A percentile compares a stretch with the other conserved stretches of the same genome.
Conservation (phyloP, 2,329 filamentous ascomycete genomes). For the Cytospora piceae region DNA sequence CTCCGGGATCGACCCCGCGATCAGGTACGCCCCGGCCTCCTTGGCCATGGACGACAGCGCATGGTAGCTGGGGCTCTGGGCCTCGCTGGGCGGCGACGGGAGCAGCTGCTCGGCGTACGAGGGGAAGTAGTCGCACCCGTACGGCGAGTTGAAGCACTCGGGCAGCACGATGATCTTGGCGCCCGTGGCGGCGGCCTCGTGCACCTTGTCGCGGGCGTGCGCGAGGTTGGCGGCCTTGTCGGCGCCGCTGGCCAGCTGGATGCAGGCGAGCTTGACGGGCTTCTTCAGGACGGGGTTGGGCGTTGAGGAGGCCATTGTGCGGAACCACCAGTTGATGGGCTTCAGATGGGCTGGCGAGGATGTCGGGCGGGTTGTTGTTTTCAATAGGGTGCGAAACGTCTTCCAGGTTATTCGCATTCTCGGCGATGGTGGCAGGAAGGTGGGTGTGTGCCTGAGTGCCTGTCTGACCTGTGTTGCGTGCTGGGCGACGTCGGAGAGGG, state of each 20-base stretch:
- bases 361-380: conserved; percentile 6
- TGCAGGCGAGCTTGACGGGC: conserved; percentile 76
- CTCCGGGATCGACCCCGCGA: conserved; percentile 94
- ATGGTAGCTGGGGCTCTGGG: conserved; percentile 81
- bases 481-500: background rate
- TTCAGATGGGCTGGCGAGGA: conserved; percentile 28
- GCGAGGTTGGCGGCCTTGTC: conserved; percentile 86
- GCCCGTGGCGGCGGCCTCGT: conserved; percentile 75
- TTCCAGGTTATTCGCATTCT: conserved; percentile 27
- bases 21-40: conserved; percentile 77
- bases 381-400: conserved; percentile 18
- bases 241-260: conserved; percentile 79
- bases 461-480: background rate
- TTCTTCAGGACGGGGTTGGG: conserved; percentile 63
- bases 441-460: background rate
- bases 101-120: conserved; percentile 87
- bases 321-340: conserved; percentile 32
- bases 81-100: conserved; percentile 71
- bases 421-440: background rate
- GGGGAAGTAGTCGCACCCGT: conserved; percentile 88
- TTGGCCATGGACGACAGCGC: conserved; percentile 79
- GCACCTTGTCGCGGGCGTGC: conserved; percentile 79
- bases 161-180: conserved; percentile 89
- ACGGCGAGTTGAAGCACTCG: conserved; percentile 99
- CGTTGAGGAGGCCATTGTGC: conserved; percentile 40